Evolutionary conservation across 1,284 basidiomycete species (phyloP).

Genomic region (Lentinula novae-zelandiae): DNA sequence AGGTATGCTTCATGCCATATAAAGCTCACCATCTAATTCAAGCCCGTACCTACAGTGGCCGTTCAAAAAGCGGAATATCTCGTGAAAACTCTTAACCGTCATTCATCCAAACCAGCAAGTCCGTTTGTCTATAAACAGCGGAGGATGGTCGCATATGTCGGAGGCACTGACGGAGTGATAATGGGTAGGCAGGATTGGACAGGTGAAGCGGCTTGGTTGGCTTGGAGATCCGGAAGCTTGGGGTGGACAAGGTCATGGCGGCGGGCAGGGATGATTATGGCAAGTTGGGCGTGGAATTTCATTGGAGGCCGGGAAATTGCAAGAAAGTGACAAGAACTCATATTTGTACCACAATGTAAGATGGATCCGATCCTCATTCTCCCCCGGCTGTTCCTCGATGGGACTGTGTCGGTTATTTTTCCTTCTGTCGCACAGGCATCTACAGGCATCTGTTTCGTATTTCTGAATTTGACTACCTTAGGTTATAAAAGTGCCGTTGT

Average conservation of each 20-base stretch:
- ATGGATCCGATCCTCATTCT: no score
- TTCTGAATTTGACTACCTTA: no score
- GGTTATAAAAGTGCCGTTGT: no score
- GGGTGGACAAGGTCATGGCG: conserved; percentile 5
- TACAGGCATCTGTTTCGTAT: no score
- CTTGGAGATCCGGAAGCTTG: conserved; percentile 1
- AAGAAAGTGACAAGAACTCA: not conserved
- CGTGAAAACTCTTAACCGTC: not conserved
- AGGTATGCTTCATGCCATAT: not conserved
- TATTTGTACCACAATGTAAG: no score
- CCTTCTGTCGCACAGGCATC: no score
- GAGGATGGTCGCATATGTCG: conserved; percentile 5
- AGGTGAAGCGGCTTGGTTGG: conserved; percentile 1
- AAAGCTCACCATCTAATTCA: not conserved
- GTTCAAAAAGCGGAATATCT: conserved; percentile 4
- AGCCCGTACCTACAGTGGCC: not conserved
- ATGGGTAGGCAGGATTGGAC: conserved; percentile 5
- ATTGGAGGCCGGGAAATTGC: conserved; percentile 3
- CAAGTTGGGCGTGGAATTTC: conserved; percentile 5
- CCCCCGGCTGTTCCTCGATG: no score
- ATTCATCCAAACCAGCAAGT: not conserved
- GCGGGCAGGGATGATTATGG: not conserved
- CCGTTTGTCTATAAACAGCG: not conserved
- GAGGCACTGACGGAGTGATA: conserved; percentile 1
- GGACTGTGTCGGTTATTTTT: no score